Conservation (phyloP, 2,329 filamentous ascomycete genomes). For the Penicillium sp. region DNA sequence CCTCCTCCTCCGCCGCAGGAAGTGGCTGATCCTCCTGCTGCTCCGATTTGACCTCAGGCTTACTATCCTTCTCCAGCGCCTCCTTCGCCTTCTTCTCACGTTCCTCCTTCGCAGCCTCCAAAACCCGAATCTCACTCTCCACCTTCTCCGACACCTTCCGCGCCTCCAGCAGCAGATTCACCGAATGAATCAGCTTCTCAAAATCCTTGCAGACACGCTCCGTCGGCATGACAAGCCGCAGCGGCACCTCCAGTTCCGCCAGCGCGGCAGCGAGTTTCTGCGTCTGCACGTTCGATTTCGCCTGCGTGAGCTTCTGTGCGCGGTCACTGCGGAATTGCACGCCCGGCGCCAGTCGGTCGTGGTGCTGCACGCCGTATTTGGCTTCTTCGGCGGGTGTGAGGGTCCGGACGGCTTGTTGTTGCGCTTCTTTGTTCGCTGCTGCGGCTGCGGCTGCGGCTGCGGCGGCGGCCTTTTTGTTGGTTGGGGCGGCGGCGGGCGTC, state of each 20-base stretch:
- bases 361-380: conserved; percentile 73
- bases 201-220: conserved; percentile 44
- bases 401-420: too few species aligned
- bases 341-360: conserved; percentile 78
- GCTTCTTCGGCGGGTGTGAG: conserved; percentile 67
- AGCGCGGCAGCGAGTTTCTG: conserved; percentile 42
- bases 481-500: too few species aligned
- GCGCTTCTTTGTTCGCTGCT: too few species aligned
- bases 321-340: conserved; percentile 73
- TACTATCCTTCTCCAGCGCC: too few species aligned
- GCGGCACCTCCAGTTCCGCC: conserved; percentile 41
- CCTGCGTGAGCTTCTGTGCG: conserved; percentile 42
- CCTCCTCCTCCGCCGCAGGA: too few species aligned
- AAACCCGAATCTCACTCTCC: conserved; percentile 41
- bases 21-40: too few species aligned
- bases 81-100: too few species aligned
- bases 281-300: conserved; percentile 44
- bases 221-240: conserved; percentile 43
- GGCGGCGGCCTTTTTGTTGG: too few species aligned
- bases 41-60: too few species aligned
- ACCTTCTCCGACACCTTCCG: conserved; percentile 43
- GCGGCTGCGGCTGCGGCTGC: too few species aligned
- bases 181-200: conserved; percentile 41
- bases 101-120: conserved; percentile 37
- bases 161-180: conserved; percentile 42